These are phyloP conservation scores for Mycena galopus DNA, from an alignment of 768 basidiomycete genomes.

Conservation along the genomic window DNA sequence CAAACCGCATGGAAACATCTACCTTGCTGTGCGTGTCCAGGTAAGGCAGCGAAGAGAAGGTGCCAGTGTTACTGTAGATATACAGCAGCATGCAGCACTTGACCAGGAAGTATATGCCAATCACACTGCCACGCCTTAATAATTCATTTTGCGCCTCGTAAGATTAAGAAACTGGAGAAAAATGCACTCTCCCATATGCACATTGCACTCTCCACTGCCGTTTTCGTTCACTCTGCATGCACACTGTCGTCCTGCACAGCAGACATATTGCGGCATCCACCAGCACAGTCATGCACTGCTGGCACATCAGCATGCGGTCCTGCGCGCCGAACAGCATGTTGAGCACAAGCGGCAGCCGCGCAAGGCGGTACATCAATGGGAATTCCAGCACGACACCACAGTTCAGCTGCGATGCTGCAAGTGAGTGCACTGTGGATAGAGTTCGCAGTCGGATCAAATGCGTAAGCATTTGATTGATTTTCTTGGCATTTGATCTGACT, in stretches of 20 bases:
- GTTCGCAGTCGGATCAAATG: no score
- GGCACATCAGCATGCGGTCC: conserved; percentile 80
- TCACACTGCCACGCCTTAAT: conserved; percentile 86
- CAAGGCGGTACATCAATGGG: conserved; percentile 85
- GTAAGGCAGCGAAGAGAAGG: conserved; percentile 90
- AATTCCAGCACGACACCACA: conserved; percentile 87
- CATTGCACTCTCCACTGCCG: conserved; percentile 91
- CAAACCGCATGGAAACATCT: conserved; percentile 91
- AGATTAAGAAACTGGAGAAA: neutral
- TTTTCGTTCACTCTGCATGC: conserved; percentile 89
- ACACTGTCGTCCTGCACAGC: conserved; percentile 88
- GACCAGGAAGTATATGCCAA: conserved; percentile 92
- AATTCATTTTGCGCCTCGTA: neutral
- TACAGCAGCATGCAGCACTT: conserved; percentile 93
- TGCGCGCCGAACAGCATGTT: conserved; percentile 87
- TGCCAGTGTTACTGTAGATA: conserved; percentile 90
- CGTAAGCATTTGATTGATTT: no score
- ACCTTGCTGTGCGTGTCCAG: conserved; percentile 95
- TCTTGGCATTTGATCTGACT: no score
- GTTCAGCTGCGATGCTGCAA: conserved; percentile 82
- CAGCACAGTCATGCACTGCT: conserved; percentile 82
- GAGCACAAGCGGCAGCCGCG: conserved; percentile 82
- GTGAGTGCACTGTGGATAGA: no score
- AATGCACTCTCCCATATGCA: conserved; percentile 95
- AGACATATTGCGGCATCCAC: conserved; percentile 92